Evolutionary conservation across 1,284 basidiomycete species (phyloP).

Genomic region (Ceraceosorus bombacis): DNA sequence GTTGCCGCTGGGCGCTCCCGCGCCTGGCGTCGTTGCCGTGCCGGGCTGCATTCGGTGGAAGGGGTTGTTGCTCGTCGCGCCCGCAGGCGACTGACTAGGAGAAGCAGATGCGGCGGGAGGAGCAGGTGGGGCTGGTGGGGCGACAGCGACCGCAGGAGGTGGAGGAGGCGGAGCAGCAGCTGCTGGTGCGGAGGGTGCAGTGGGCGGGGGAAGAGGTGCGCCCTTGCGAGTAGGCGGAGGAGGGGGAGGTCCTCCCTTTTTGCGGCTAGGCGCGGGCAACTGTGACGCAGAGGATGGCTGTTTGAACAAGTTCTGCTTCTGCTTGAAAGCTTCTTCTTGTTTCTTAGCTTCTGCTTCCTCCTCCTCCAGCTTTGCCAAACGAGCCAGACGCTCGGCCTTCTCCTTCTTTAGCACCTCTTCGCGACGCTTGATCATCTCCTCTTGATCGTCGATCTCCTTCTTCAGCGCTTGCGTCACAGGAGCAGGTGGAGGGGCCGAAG

Average conservation of each 20-base stretch:
- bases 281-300: conserved; percentile 12
- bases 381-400: conserved; percentile 35
- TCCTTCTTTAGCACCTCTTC: conserved; percentile 42
- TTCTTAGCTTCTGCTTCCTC: conserved; percentile 36
- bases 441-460: conserved; percentile 24
- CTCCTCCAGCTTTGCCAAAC: conserved; percentile 36
- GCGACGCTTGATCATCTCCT: conserved; percentile 37
- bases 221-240: conserved; percentile 30
- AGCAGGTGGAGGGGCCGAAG: conserved; percentile 22
- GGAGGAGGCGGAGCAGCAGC: conserved; percentile 22
- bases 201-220: conserved; percentile 1
- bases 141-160: conserved; percentile 20
- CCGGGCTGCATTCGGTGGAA: conserved; percentile 40
- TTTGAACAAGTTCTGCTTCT: conserved; percentile 33
- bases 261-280: conserved; percentile 23
- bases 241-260: conserved; percentile 18
- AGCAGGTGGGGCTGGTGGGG: conserved; percentile 21
- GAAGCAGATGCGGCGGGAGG: conserved; percentile 18
- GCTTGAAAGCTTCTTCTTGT: conserved; percentile 40
- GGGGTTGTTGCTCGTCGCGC: conserved; percentile 32
- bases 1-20: conserved; percentile 28
- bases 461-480: conserved; percentile 33
- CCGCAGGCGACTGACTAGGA: conserved; percentile 9
- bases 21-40: conserved; percentile 15
- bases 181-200: conserved; percentile 2